Evolutionary conservation across 2,329 filamentous ascomycete genomes (phyloP).

Genomic region (Erysiphe pulchra): DNA sequence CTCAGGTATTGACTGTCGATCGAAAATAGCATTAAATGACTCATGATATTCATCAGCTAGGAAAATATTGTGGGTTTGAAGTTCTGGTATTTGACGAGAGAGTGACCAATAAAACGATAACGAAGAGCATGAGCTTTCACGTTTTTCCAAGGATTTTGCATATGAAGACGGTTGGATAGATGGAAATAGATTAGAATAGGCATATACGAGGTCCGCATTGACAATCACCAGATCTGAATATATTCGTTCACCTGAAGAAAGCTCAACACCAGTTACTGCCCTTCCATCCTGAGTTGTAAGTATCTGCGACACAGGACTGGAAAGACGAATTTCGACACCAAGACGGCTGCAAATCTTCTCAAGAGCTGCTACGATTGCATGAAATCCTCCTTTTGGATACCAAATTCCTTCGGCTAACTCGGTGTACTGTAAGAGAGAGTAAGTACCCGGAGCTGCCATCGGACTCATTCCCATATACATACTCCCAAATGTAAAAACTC

Average conservation of each 20-base stretch:
- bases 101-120: slow-evolving; percentile 59
- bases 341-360: slow-evolving; percentile 33
- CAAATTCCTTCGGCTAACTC: slow-evolving; percentile 53
- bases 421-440: slow-evolving; percentile 48
- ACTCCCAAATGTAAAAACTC: slow-evolving; percentile 52
- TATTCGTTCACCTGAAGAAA: slow-evolving; percentile 30
- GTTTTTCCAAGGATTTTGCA: slow-evolving; percentile 18
- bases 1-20: slow-evolving; percentile 35
- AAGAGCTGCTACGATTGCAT: slow-evolving; percentile 35
- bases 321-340: slow-evolving; percentile 36
- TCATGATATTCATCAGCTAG: slow-evolving; percentile 46
- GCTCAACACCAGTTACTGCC: slow-evolving; percentile 29
- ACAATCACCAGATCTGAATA: slow-evolving; percentile 40
- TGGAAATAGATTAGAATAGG: slow-evolving; percentile 40
- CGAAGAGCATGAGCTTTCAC: slow-evolving; percentile 39
- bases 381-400: slow-evolving; percentile 49
- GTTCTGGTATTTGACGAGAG: slow-evolving; percentile 29
- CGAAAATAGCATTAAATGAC: slow-evolving; percentile 55
- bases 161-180: slow-evolving; percentile 8
- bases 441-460: slow-evolving; percentile 50
- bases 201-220: slow-evolving; percentile 51
- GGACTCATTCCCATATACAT: slow-evolving; percentile 72
- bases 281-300: slow-evolving; percentile 24
- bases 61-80: slow-evolving; percentile 53
- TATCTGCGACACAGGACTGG: slow-evolving; percentile 29